Conservation (phyloP, 208 protist species). For the Herpetomonas samuelpessoai region DNA sequence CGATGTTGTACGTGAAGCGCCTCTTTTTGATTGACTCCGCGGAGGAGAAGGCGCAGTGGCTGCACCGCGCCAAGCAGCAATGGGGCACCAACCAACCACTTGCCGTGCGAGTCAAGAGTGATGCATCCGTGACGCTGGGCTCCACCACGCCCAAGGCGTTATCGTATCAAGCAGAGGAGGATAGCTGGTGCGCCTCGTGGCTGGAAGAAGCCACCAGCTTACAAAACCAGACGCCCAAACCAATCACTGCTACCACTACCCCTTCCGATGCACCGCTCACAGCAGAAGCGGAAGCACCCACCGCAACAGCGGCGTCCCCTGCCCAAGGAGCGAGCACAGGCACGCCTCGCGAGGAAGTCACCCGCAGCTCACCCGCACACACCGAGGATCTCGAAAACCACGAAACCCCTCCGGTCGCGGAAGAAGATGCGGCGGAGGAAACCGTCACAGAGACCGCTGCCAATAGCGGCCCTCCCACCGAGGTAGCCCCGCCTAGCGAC, state of each 20-base stretch:
- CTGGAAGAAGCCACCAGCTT: conserved; percentile 21
- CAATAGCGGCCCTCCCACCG: too few relatives aligned
- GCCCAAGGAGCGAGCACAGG: background rate
- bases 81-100: conserved; percentile 35
- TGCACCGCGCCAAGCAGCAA: conserved; percentile 26
- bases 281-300: background rate
- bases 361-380: too few relatives aligned
- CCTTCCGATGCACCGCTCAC: background rate
- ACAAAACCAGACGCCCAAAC: background rate
- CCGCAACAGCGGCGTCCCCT: background rate
- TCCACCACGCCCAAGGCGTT: conserved; percentile 42
- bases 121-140: conserved; percentile 30
- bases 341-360: background rate
- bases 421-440: background rate
- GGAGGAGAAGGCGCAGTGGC: conserved; percentile 37
- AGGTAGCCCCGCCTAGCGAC: too few relatives aligned
- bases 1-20: conserved; percentile 48
- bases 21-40: conserved; percentile 44
- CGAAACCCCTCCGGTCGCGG: too few relatives aligned
- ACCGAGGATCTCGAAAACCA: too few relatives aligned
- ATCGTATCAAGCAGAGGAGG: conserved; percentile 4
- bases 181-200: conserved; percentile 36
- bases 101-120: conserved; percentile 42
- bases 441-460: background rate
- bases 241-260: too few relatives aligned